Percentiles rank a stretch among this genome's conserved stretches.
Conservation (phyloP, 2,329 filamentous ascomycete genomes). For the Calycina marina region DNA sequence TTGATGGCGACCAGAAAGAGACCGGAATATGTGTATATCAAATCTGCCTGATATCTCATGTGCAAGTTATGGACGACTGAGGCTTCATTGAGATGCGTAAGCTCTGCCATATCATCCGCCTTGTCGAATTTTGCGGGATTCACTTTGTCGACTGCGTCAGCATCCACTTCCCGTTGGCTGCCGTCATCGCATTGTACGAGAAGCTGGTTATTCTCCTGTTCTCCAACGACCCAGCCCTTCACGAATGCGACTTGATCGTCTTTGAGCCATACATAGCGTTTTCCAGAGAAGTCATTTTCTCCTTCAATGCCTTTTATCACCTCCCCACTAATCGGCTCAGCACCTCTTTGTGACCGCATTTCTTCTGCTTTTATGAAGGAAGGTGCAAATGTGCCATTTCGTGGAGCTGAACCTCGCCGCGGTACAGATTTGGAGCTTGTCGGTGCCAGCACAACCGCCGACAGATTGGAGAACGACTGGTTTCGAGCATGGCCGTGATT, state of each 20-base stretch:
- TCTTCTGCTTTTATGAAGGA: constrained; percentile 90
- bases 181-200: constrained; percentile 91
- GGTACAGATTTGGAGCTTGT: constrained; percentile 22
- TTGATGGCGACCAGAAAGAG: constrained; percentile 95
- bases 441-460: constrained; percentile 22
- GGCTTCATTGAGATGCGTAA: constrained; percentile 94
- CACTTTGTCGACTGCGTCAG: constrained; percentile 90
- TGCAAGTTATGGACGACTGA: constrained; percentile 96
- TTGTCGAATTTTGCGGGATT: constrained; percentile 99
- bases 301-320: constrained; percentile 68
- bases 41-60: constrained; percentile 84
- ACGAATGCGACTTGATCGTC: constrained; percentile 80
- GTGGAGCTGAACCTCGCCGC: constrained; percentile 49
- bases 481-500: too few species aligned
- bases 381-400: constrained; percentile 79
- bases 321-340: too few species aligned
- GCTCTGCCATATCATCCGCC: constrained; percentile 96
- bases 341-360: constrained; percentile 39
- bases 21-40: constrained; percentile 97
- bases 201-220: constrained; percentile 52
- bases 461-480: constrained; percentile 47
- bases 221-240: constrained; percentile 81
- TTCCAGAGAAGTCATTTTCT: constrained; percentile 97
- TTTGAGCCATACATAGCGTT: constrained; percentile 94
- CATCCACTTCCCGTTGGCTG: constrained; percentile 71